Conservation (phyloP, 768 basidiomycete genomes). For the Phylloporus sp. region DNA sequence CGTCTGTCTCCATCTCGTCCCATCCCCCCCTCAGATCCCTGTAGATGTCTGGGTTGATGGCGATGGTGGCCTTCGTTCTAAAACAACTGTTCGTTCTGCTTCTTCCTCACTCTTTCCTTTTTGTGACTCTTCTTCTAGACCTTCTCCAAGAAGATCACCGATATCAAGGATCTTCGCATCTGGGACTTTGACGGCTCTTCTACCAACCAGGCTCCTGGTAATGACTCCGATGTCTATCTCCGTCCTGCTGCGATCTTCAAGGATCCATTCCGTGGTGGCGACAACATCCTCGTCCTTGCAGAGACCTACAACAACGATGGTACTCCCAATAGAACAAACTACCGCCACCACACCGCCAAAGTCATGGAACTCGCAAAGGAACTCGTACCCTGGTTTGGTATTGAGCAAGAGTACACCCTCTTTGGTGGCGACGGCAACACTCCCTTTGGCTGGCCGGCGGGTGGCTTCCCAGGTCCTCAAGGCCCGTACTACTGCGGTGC, state of each 20-base stretch:
- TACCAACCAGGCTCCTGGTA: constrained; percentile 93
- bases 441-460: constrained; percentile 96
- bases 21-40: constrained; percentile 1
- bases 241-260: constrained; percentile 97
- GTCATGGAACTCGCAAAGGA: constrained; percentile 91
- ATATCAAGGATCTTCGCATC: constrained; percentile 87
- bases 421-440: constrained; percentile 81
- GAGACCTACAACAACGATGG: constrained; percentile 99
- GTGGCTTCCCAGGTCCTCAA: constrained; percentile 99
- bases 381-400: constrained; percentile 87
- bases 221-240: constrained; percentile 97
- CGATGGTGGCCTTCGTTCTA: constrained; percentile 89
- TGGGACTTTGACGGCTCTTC: constrained; percentile 99
- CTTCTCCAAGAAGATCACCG: constrained; percentile 77
- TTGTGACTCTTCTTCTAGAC: constrained; percentile 51
- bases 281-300: constrained; percentile 96
- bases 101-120: neutral
- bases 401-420: constrained; percentile 99
- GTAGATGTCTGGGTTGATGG: constrained; percentile 98
- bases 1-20: constrained; percentile 18
- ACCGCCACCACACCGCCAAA: constrained; percentile 91
- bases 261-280: constrained; percentile 98
- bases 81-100: constrained; percentile 73
- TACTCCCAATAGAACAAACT: constrained; percentile 95
- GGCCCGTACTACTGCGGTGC: constrained; percentile 99